Percentiles rank a stretch among this genome's conserved stretches.
phyloP scores from a whole-genome alignment of 352 stramenopile genomes.

The Pythium phragmiticola region DNA sequence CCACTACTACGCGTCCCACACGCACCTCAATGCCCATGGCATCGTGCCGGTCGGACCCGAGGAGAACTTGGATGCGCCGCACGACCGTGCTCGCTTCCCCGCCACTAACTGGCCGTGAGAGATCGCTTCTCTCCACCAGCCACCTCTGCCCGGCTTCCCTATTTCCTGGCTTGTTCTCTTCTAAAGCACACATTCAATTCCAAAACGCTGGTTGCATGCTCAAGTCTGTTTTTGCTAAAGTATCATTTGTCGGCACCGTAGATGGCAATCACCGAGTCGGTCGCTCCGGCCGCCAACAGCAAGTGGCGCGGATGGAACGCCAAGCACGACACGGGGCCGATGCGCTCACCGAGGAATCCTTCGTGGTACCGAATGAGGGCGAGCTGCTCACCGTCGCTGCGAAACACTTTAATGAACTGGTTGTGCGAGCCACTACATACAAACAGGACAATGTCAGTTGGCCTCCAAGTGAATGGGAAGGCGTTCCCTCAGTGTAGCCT shows the following conservation, averaged over 20 bases:
- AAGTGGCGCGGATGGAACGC: conserved; percentile 97
- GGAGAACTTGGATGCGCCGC: conserved; percentile 46
- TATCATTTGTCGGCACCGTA: conserved; percentile 84
- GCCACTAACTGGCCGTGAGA: conserved; percentile 30
- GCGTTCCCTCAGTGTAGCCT: neutral
- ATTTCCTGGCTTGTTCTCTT: neutral
- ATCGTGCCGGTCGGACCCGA: conserved; percentile 90
- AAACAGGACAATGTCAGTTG: neutral
- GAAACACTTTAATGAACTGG: conserved; percentile 99
- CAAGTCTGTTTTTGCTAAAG: neutral
- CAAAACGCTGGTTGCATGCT: too few relatives aligned
- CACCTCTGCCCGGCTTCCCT: too few relatives aligned
- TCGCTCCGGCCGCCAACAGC: conserved; percentile 93
- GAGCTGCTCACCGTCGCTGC: conserved; percentile 85
- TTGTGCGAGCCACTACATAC: conserved; percentile 92
- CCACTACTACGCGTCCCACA: conserved; percentile 96
- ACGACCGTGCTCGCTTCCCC: conserved; percentile 68
- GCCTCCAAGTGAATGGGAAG: neutral
- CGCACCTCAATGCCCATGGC: conserved; percentile 91
- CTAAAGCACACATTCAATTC: neutral
- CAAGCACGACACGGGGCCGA: conserved; percentile 95
- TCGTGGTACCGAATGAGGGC: conserved; percentile 94
- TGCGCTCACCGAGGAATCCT: conserved; percentile 95
- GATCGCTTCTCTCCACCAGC: too few relatives aligned
- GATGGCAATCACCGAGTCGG: conserved; percentile 95